Percentiles rank a stretch among this genome's conserved stretches.
Conservation (phyloP, 139 green algal species). For the Chlamydomonas incerta region DNA sequence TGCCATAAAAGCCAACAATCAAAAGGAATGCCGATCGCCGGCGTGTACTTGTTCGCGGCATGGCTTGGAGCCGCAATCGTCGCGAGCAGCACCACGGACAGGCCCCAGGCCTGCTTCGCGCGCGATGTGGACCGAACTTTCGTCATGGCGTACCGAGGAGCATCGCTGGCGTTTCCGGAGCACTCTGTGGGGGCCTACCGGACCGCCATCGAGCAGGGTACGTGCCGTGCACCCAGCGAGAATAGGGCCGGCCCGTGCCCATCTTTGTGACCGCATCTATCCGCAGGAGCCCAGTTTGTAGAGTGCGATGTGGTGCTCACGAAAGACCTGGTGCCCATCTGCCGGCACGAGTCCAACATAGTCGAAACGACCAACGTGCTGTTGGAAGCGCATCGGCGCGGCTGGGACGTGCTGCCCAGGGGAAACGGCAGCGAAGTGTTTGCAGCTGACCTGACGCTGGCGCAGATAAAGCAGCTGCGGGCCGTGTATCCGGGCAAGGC, state of each 20-base stretch:
- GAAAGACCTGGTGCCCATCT: constrained; percentile 18
- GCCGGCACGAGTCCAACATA: constrained; percentile 40
- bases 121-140: not conserved
- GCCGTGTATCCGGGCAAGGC: not conserved
- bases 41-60: too few relatives aligned
- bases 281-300: constrained; percentile 6
- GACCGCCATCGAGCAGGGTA: constrained; percentile 24
- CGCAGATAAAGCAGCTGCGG: constrained; percentile 11
- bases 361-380: constrained; percentile 25
- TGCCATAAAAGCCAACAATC: too few relatives aligned
- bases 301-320: constrained; percentile 39
- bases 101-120: too few relatives aligned
- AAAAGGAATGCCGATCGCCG: too few relatives aligned
- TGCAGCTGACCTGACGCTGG: constrained; percentile 7
- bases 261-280: not conserved
- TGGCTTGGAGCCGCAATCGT: too few relatives aligned
- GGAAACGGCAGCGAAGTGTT: not conserved
- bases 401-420: not conserved
- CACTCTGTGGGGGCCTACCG: constrained; percentile 27
- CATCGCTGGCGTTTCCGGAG: constrained; percentile 12
- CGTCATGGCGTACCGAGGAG: constrained; percentile 32
- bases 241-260: not conserved
- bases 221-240: not conserved
- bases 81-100: too few relatives aligned
- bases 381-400: not conserved